Evolutionary conservation across 768 basidiomycete genomes (phyloP).

Genomic region (Amanita molliuscula): DNA sequence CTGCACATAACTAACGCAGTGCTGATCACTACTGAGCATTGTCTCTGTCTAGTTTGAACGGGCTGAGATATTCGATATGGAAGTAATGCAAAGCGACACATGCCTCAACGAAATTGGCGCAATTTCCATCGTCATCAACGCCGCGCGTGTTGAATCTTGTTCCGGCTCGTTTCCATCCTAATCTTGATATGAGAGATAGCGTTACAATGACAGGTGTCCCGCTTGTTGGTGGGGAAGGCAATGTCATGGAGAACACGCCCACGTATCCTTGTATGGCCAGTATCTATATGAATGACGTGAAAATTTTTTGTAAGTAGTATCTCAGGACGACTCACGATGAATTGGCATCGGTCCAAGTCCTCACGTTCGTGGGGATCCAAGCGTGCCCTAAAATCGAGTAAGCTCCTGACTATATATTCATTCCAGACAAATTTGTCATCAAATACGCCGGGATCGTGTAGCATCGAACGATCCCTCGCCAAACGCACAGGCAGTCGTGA

Average conservation of each 20-base stretch:
- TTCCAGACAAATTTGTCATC: slow-evolving; percentile 95
- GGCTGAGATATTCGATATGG: not conserved
- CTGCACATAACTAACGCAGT: slow-evolving; percentile 89
- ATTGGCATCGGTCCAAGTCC: slow-evolving; percentile 76
- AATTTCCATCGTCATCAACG: slow-evolving; percentile 90
- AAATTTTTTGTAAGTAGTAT: slow-evolving; percentile 8
- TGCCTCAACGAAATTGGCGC: slow-evolving; percentile 95
- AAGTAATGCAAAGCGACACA: slow-evolving; percentile 11
- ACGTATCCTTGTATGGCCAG: slow-evolving; percentile 93
- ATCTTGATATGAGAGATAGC: slow-evolving; percentile 72
- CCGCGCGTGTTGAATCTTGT: slow-evolving; percentile 96
- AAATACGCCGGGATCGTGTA: slow-evolving; percentile 46
- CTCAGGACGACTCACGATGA: slow-evolving; percentile 48
- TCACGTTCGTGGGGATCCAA: slow-evolving; percentile 58
- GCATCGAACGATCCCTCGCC: slow-evolving; percentile 31
- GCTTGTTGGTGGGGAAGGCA: slow-evolving; percentile 65
- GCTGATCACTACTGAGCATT: slow-evolving; percentile 75
- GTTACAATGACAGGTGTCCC: slow-evolving; percentile 67
- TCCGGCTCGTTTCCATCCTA: slow-evolving; percentile 93
- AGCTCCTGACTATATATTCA: slow-evolving; percentile 75
- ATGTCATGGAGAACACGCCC: slow-evolving; percentile 69
- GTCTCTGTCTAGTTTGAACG: slow-evolving; percentile 66
- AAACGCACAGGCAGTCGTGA: slow-evolving; percentile 69
- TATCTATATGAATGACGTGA: slow-evolving; percentile 34
- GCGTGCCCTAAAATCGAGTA: slow-evolving; percentile 81